Percentiles rank a stretch among this genome's conserved stretches.
These are phyloP conservation scores for thale cress (Arabidopsis thaliana) DNA, from an alignment of 345 rosid genomes.

Conservation along the genomic window DNA sequence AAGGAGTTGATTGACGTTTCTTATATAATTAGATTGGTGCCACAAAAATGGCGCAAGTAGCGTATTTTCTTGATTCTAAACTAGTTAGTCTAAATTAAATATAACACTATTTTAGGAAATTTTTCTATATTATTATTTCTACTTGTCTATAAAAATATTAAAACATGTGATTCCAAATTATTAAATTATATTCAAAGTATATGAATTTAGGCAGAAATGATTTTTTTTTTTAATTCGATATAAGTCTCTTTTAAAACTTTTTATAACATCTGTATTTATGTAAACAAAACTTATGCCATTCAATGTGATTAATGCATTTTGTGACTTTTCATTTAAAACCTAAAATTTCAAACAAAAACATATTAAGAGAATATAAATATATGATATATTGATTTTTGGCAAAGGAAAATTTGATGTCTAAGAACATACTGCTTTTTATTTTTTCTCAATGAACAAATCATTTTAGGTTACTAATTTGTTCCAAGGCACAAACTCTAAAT, in stretches of 20 bases:
- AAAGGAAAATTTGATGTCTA: neutral
- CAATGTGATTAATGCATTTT: neutral
- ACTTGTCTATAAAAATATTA: too few relatives aligned
- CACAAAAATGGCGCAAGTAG: too few relatives aligned
- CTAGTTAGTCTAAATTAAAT: too few relatives aligned
- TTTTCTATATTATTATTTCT: too few relatives aligned
- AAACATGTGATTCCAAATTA: too few relatives aligned
- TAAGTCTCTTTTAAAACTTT: too few relatives aligned
- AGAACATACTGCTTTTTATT: neutral
- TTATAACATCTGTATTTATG: neutral
- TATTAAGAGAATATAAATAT: neutral
- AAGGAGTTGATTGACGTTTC: too few relatives aligned
- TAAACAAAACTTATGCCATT: neutral
- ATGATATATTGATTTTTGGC: neutral
- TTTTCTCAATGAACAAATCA: neutral
- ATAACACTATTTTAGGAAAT: too few relatives aligned
- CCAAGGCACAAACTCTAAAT: neutral
- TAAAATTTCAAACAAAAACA: constrained; percentile 2
- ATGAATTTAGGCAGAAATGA: neutral
- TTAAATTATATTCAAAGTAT: neutral
- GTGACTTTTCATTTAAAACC: neutral
- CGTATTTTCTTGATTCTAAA: too few relatives aligned
- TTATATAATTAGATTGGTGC: too few relatives aligned
- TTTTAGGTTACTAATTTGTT: neutral
- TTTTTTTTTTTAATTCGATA: neutral